phyloP scores from a whole-genome alignment of 805 yeast species.

The Myxozyma monticola region DNA sequence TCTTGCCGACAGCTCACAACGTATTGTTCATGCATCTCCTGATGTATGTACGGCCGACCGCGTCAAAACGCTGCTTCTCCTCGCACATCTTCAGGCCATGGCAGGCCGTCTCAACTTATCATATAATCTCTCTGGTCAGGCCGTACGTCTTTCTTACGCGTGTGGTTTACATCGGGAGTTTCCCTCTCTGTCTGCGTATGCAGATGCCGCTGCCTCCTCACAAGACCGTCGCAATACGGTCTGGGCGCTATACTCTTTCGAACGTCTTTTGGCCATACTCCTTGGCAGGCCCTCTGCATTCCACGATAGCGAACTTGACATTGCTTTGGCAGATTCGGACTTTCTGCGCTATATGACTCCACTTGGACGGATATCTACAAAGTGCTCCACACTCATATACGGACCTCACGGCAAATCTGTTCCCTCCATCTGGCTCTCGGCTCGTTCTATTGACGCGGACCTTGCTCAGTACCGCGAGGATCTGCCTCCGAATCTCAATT shows the following conservation, averaged over 20 bases:
- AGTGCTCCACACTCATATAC: constrained; percentile 21
- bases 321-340: constrained; percentile 20
- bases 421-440: constrained; percentile 22
- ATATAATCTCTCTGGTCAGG: constrained; percentile 24
- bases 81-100: constrained; percentile 27
- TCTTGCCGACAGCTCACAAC: constrained; percentile 12
- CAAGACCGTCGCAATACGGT: constrained; percentile 19
- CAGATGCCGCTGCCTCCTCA: constrained; percentile 12
- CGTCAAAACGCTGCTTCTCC: constrained; percentile 19
- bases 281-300: constrained; percentile 29
- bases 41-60: constrained; percentile 23
- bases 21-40: constrained; percentile 13
- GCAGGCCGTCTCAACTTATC: constrained; percentile 17
- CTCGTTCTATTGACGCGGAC: constrained; percentile 19
- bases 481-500: constrained; percentile 18
- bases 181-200: constrained; percentile 19
- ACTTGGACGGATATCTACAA: constrained; percentile 19
- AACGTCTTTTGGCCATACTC: constrained; percentile 14
- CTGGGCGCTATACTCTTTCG: constrained; percentile 27
- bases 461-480: constrained; percentile 7
- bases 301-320: constrained; percentile 20
- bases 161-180: constrained; percentile 28
- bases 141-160: constrained; percentile 25
- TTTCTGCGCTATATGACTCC: constrained; percentile 27
- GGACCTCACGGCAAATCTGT: constrained; percentile 20